Conservation (phyloP, 140 eudicot genomes). For the Bidens hawaiensis region DNA sequence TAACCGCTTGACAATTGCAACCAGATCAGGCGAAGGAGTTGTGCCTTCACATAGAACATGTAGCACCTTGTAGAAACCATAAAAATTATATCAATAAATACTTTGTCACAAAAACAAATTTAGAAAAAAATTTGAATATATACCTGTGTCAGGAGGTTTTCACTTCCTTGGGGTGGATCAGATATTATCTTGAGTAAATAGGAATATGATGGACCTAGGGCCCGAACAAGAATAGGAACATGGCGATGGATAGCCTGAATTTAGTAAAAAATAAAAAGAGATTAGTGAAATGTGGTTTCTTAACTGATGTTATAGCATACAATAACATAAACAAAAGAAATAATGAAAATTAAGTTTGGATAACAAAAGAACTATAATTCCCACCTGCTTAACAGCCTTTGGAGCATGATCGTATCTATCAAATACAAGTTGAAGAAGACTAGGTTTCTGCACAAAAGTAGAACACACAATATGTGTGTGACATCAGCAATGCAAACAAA, state of each 20-base stretch:
- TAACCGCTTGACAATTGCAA: slow-evolving; percentile 71
- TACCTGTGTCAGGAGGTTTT: slow-evolving; percentile 86
- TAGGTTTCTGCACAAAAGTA: slow-evolving; percentile 62
- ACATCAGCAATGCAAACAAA: slow-evolving; percentile 5
- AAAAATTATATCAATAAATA: background rate
- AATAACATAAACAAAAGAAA: background rate
- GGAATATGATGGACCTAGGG: slow-evolving; percentile 70
- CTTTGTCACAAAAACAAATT: background rate
- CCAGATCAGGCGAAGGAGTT: slow-evolving; percentile 64
- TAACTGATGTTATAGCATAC: background rate
- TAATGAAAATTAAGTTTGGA: background rate
- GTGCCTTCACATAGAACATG: slow-evolving; percentile 73
- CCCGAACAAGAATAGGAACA: slow-evolving; percentile 74
- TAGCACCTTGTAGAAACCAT: slow-evolving; percentile 56
- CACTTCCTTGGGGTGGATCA: slow-evolving; percentile 91
- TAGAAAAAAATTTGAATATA: too few relatives aligned
- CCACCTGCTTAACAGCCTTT: slow-evolving; percentile 83
- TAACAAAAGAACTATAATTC: slow-evolving; percentile 1
- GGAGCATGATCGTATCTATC: slow-evolving; percentile 63
- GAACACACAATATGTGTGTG: background rate
- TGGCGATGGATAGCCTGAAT: slow-evolving; percentile 91
- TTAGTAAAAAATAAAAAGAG: slow-evolving; percentile 8
- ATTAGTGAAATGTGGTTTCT: background rate
- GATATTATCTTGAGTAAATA: slow-evolving; percentile 83
- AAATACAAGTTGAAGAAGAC: slow-evolving; percentile 88